phyloP scores from a whole-genome alignment of 2,329 filamentous ascomycete species.

The Fusarium neocosmosporiellum region DNA sequence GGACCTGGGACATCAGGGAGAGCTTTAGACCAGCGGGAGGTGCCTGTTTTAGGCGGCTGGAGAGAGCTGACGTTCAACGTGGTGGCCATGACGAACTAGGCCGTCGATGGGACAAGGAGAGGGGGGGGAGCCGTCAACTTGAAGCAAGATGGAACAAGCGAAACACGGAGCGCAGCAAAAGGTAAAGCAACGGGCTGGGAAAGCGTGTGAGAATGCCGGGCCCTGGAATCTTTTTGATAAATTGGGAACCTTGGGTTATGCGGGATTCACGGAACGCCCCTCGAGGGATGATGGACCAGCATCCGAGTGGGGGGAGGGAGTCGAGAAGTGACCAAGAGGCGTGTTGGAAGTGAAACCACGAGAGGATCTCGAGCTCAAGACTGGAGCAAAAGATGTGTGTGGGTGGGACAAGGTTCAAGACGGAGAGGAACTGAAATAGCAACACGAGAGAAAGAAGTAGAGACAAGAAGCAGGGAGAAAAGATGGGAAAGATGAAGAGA shows the following conservation, averaged over 20 bases:
- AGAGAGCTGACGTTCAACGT: conserved; percentile 40
- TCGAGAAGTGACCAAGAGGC: conserved; percentile 10
- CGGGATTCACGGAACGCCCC: conserved; percentile 26
- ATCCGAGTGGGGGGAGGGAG: conserved; percentile 34
- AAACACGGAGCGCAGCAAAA: conserved; percentile 38
- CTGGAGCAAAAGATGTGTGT: conserved; percentile 5
- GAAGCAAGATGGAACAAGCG: conserved; percentile 40
- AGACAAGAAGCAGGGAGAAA: conserved; percentile 2
- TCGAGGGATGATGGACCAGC: conserved; percentile 31
- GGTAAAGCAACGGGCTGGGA: conserved; percentile 33
- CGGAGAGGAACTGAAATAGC: not conserved
- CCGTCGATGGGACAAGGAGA: conserved; percentile 14
- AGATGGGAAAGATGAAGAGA: not conserved
- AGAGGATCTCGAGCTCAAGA: conserved; percentile 25
- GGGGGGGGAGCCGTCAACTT: conserved; percentile 32
- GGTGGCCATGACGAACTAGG: conserved; percentile 35
- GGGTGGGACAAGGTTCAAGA: conserved; percentile 10
- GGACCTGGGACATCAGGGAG: conserved; percentile 61
- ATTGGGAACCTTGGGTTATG: conserved; percentile 12
- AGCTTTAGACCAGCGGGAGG: conserved; percentile 69
- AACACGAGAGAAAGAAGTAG: conserved; percentile 5
- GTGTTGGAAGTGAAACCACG: conserved; percentile 27
- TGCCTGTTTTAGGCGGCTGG: conserved; percentile 52
- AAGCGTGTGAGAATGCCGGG: conserved; percentile 25
- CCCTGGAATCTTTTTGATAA: conserved; percentile 37